Base-by-base conservation (phyloP, 176 grass and related monocot genomes). In the Olyra latifolia region DNA sequence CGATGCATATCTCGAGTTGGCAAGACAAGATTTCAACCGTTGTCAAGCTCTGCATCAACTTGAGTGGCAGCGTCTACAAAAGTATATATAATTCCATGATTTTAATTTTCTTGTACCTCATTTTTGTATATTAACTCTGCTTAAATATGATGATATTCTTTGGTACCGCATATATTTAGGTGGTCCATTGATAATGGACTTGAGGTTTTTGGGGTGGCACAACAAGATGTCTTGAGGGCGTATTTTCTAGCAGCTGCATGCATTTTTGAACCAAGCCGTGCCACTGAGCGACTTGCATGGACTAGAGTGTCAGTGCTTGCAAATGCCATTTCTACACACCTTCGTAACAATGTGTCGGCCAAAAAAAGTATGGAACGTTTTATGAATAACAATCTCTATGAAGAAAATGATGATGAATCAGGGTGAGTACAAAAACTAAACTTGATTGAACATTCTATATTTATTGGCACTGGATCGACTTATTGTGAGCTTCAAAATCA, bases 21-120 rank as follows among this genome's bases (percentile, higher is more conserved):
- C 96, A 41, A 95, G 50, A 44, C 44, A 42, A 19, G 96, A 98
- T 91, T 98, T 93, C 66, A 95, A 95, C 20, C 71, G 27, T n/a
- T 98, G 90, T 28, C 96, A 95, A 79, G 57, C 48, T 72, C 50
- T 91, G 10, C 92, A 99, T 82, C 96, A 89, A 48, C 65, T 84
- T 25, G 96, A 99, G 80, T 99, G 71, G 76, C 67, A 74, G 5
- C 59, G 25, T 39, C 84, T 99, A n/a, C 86, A 89, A 76, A 89
- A 41, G 96, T 98, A 57, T 82, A 24, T 47, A 14, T 10, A 24
- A 9, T 52, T 68, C 6, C 17, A 7, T 50, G 30, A 14, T 23
- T 50, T 40, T 30, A 3, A 28, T 39, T 42, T 80, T 58, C 22
- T 45, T 20, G 15, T 24, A 28, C 55, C 8, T 20, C 11, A 11